Base-by-base conservation (phyloP, 2,329 filamentous ascomycete genomes). In the Aureobasidium musti region DNA sequence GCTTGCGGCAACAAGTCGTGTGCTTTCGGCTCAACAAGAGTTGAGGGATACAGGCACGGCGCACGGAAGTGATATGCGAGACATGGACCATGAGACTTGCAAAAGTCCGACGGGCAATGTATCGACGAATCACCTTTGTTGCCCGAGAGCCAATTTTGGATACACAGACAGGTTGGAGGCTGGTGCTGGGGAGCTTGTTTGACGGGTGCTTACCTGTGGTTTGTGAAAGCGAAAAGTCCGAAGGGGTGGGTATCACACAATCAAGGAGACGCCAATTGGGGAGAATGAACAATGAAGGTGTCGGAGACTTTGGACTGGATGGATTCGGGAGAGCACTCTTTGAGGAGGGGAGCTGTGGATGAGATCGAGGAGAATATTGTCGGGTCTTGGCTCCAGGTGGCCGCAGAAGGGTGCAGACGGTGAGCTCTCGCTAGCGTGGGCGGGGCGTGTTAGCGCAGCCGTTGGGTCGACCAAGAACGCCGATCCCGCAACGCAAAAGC, bases 1-100 rank as follows among this genome's bases (percentile, higher is more conserved):
- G 61, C 59, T 63, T 28, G 59, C 47, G 57, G 57, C 57, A 61
- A 61, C 41, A 47, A 52, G 47, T 2, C 5, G 59, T 63, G 59
- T 63, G 45, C 63, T 50, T 57, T 57, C 52, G 64, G 64, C 64
- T 60, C 64, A 60, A 66, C 64, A 66, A 66, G 52, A 66, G 64
- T 66, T 60, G 64, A 33, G 64, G 50, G 41, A 57, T 65, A 52
- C 50, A 57, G 35, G 50, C 28, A 54, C 35, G n/a, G 61, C 39
- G 61, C 50, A 57, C 63, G 63, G 53, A 60, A 54, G 54, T 50
- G 39, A 66, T 60, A 52, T 57, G 53, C 53, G 35, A 60, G 64
- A 66, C 64, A 66, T 50, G 17, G 33, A 23, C 52, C 26, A 52
- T 11, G 30, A 28, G 53, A 52, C 64, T 50, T 50, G 53, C 64